Percentiles rank a stretch among this genome's conserved stretches.
phyloP scores from a whole-genome alignment of 306 rosid genomes.

The Gynostemma pentaphyllum region DNA sequence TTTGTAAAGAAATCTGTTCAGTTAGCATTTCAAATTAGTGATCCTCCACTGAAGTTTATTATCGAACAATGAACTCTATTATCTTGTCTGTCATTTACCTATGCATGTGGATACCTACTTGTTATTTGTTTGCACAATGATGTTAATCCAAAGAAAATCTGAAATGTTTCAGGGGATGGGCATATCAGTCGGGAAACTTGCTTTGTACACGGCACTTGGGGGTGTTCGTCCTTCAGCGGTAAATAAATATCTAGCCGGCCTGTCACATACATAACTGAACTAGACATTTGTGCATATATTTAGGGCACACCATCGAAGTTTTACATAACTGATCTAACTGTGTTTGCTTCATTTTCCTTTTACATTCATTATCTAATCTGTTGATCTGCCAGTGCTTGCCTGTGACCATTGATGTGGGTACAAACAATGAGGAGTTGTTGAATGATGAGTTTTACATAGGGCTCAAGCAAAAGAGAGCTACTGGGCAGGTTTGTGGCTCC shows the following conservation, averaged over 20 bases:
- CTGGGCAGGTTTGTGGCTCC: conserved; percentile 61
- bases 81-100: background rate
- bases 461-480: conserved; percentile 76
- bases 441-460: conserved; percentile 89
- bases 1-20: background rate
- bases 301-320: background rate
- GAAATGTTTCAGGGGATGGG: conserved; percentile 83
- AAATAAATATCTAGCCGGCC: conserved; percentile 41
- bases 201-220: conserved; percentile 87
- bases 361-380: background rate
- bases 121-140: background rate
- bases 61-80: background rate
- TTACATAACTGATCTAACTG: background rate
- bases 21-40: background rate
- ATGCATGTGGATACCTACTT: too few species aligned
- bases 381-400: conserved; percentile 75
- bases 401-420: conserved; percentile 94
- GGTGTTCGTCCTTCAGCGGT: conserved; percentile 94
- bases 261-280: background rate
- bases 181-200: conserved; percentile 91
- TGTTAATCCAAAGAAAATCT: conserved; percentile 1
- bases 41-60: background rate
- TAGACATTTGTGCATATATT: background rate
- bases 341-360: background rate
- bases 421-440: conserved; percentile 81